Percentiles rank a stretch among this genome's conserved stretches.
Conservation (phyloP, 305 asterid species). For the Nicotiana rustica region DNA sequence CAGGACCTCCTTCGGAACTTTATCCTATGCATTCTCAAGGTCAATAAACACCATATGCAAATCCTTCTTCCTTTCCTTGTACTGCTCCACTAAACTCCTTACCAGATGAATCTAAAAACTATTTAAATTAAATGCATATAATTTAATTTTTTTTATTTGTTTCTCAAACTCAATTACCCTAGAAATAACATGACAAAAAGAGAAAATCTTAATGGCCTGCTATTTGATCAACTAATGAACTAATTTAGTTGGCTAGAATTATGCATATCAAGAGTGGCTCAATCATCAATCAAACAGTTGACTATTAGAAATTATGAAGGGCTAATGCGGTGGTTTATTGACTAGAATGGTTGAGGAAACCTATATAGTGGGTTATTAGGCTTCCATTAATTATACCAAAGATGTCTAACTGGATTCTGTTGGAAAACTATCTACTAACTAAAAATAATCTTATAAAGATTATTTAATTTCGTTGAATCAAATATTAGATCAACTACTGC, state of each 20-base stretch:
- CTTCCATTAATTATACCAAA: slow-evolving; percentile 13
- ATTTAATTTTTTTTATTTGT: neutral
- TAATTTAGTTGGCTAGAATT: neutral
- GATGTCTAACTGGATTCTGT: slow-evolving; percentile 16
- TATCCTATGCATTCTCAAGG: too few species aligned
- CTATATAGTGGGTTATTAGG: neutral
- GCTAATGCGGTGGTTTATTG: slow-evolving; percentile 20
- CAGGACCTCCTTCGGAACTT: too few species aligned
- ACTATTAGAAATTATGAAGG: slow-evolving; percentile 17
- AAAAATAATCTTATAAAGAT: neutral
- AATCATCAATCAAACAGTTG: slow-evolving; percentile 17
- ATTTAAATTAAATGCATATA: neutral
- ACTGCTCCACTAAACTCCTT: too few species aligned
- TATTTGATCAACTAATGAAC: neutral
- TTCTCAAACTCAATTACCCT: slow-evolving; percentile 12
- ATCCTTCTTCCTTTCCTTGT: too few species aligned
- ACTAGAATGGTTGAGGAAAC: slow-evolving; percentile 29
- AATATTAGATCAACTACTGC: neutral
- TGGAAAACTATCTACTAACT: slow-evolving; percentile 4
- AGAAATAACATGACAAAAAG: slow-evolving; percentile 1
- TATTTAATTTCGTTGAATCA: neutral
- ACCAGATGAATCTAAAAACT: too few species aligned
- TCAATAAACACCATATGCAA: too few species aligned
- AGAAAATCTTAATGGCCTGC: neutral
- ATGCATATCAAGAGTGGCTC: slow-evolving; percentile 21